Evolutionary conservation across 805 yeast genomes (phyloP).

Genomic region (Yarrowia deformans): DNA sequence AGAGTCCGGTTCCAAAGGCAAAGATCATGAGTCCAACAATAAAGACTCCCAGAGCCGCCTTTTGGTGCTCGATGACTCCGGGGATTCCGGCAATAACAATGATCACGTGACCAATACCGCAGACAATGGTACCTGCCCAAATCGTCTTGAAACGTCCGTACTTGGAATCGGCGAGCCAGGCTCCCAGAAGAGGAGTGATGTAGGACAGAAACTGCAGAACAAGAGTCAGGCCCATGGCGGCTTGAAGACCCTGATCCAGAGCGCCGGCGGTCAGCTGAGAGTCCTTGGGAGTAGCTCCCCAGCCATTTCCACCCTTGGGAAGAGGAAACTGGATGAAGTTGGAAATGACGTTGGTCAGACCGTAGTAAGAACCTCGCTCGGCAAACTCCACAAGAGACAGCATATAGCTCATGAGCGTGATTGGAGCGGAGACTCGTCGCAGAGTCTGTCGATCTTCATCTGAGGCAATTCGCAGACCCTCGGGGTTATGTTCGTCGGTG

Average conservation of each 20-base stretch:
- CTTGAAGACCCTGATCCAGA: constrained; percentile 15
- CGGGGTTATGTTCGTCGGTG: constrained; percentile 3
- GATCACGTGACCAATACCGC: constrained; percentile 1
- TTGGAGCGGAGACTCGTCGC: not conserved
- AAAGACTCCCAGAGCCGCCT: constrained; percentile 2
- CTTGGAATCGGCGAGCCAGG: not conserved
- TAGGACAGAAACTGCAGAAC: constrained; percentile 4
- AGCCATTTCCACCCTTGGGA: constrained; percentile 4
- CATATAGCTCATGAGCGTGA: not conserved
- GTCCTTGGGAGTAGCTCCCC: constrained; percentile 5
- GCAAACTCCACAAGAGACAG: constrained; percentile 14
- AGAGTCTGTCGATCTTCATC: not conserved
- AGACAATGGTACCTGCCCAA: not conserved
- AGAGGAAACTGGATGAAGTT: constrained; percentile 13
- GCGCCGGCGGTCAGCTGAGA: constrained; percentile 9
- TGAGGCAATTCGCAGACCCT: not conserved
- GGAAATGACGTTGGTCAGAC: constrained; percentile 10
- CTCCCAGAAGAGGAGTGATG: constrained; percentile 1
- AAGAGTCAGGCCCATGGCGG: constrained; percentile 4
- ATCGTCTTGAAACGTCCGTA: constrained; percentile 8
- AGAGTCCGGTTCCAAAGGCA: constrained; percentile 4
- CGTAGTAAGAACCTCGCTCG: constrained; percentile 10
- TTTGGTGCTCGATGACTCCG: constrained; percentile 5
- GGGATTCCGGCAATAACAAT: constrained; percentile 6
- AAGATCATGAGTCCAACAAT: constrained; percentile 4